These are phyloP conservation scores for Fusarium sarcochroum DNA, from an alignment of 2,329 filamentous ascomycete genomes.

Conservation along the genomic window DNA sequence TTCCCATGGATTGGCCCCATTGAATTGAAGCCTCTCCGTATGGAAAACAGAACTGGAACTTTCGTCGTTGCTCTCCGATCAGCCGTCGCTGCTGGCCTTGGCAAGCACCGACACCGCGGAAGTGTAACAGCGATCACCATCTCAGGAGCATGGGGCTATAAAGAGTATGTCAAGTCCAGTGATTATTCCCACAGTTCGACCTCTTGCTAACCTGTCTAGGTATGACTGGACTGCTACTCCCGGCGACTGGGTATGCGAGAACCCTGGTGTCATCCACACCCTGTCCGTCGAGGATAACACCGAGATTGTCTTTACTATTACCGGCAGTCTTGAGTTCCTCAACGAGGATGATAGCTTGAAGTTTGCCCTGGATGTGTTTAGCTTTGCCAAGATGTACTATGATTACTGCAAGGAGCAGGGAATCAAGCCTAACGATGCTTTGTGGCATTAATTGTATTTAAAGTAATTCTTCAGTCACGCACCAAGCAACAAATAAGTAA, in stretches of 20 bases:
- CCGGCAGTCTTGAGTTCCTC: conserved; percentile 46
- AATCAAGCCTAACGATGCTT: conserved; percentile 32
- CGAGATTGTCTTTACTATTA: conserved; percentile 46
- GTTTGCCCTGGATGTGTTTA: conserved; percentile 42
- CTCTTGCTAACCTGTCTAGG: conserved; percentile 27
- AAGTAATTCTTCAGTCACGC: neutral
- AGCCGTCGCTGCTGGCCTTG: conserved; percentile 31
- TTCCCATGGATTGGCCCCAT: conserved; percentile 42
- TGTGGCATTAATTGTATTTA: conserved; percentile 29
- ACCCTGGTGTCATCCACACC: conserved; percentile 45
- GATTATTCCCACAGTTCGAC: too few relatives aligned
- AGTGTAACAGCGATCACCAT: conserved; percentile 42
- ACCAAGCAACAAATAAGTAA: too few relatives aligned
- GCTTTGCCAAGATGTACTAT: conserved; percentile 42
- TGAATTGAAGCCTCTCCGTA: conserved; percentile 37
- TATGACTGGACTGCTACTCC: conserved; percentile 46
- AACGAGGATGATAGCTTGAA: conserved; percentile 46
- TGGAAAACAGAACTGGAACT: conserved; percentile 38
- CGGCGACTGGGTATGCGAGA: conserved; percentile 47
- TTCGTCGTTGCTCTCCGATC: conserved; percentile 39
- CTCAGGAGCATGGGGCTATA: conserved; percentile 46
- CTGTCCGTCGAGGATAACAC: conserved; percentile 42
- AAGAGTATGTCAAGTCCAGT: conserved; percentile 23
- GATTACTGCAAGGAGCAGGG: conserved; percentile 36
- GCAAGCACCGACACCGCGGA: conserved; percentile 39